These are phyloP conservation scores for Sutorius eximius DNA, from an alignment of 1,284 basidiomycete genomes.

Conservation along the genomic window DNA sequence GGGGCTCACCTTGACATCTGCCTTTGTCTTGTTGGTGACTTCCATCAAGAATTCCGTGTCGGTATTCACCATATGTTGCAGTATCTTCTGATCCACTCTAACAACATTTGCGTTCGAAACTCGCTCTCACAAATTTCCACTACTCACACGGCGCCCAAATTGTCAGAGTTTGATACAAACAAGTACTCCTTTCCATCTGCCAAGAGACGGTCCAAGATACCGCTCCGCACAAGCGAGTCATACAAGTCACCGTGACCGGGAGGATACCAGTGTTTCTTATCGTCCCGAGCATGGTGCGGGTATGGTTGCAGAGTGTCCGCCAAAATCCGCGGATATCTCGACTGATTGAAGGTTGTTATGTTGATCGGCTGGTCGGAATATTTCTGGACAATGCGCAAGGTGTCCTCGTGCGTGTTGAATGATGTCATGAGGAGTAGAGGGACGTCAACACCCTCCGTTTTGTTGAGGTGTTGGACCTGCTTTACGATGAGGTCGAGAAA, in stretches of 20 bases:
- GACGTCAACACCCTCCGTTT: conserved; percentile 69
- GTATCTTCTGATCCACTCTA: conserved; percentile 76
- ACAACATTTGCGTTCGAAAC: conserved; percentile 10
- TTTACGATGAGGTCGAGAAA: conserved; percentile 95
- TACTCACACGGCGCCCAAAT: conserved; percentile 92
- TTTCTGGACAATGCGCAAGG: conserved; percentile 95
- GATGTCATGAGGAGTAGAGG: conserved; percentile 98
- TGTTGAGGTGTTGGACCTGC: conserved; percentile 88
- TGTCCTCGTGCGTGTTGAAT: conserved; percentile 97
- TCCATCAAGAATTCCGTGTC: conserved; percentile 94
- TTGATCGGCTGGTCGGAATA: conserved; percentile 94
- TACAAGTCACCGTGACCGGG: conserved; percentile 98
- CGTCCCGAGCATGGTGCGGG: conserved; percentile 59
- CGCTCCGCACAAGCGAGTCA: conserved; percentile 90
- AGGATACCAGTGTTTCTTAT: conserved; percentile 97
- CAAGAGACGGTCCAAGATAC: conserved; percentile 91
- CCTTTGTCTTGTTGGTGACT: conserved; percentile 99
- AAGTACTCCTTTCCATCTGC: conserved; percentile 97
- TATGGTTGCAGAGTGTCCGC: conserved; percentile 90
- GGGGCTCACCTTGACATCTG: conserved; percentile 68
- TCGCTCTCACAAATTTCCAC: conserved; percentile 64
- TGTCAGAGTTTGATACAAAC: conserved; percentile 98
- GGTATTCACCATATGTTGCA: conserved; percentile 87
- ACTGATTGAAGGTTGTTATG: conserved; percentile 95
- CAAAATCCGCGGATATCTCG: conserved; percentile 92